Evolutionary conservation across 2,329 filamentous ascomycete genomes (phyloP).

Genomic region (Fusarium sp.): DNA sequence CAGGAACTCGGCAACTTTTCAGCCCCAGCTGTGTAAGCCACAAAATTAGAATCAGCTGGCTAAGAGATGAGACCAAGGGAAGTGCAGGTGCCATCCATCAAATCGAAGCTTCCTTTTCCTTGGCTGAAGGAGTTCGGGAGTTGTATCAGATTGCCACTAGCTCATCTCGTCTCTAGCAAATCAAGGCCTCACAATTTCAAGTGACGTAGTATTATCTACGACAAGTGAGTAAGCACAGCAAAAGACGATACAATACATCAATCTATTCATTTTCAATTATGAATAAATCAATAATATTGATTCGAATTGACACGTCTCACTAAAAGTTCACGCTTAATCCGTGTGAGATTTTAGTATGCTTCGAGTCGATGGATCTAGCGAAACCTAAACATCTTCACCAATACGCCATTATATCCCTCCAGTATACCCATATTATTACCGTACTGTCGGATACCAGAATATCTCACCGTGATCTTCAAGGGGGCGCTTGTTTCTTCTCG

Average conservation of each 20-base stretch:
- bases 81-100: constrained; percentile 4
- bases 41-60: constrained; percentile 3
- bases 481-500: background rate
- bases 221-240: background rate
- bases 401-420: background rate
- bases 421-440: constrained; percentile 15
- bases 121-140: constrained; percentile 22
- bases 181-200: background rate
- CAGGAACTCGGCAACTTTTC: constrained; percentile 12
- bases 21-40: constrained; percentile 30
- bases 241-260: background rate
- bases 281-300: background rate
- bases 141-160: constrained; percentile 31
- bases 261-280: no score
- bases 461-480: background rate
- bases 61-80: background rate
- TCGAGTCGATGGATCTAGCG: background rate
- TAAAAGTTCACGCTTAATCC: constrained; percentile 4
- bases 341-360: constrained; percentile 28
- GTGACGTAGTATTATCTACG: background rate
- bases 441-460: background rate
- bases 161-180: constrained; percentile 5
- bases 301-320: constrained; percentile 12
- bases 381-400: constrained; percentile 3
- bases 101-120: constrained; percentile 29